These are phyloP conservation scores for Aspergillus pseudonomiae DNA, from an alignment of 2,329 filamentous ascomycete species.

Conservation along the genomic window DNA sequence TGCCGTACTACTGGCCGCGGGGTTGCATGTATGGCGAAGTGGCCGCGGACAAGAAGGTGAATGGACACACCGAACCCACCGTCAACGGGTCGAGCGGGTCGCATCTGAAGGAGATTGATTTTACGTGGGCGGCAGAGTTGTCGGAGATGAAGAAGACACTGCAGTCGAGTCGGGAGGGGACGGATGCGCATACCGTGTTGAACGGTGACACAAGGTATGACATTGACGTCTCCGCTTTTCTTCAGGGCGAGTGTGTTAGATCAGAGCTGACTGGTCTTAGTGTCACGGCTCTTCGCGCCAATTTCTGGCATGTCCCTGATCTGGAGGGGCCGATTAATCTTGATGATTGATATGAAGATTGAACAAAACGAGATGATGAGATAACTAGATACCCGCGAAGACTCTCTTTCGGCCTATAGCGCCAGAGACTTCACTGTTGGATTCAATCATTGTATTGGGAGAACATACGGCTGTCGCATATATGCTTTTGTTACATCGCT, in stretches of 20 bases:
- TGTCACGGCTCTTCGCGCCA: constrained; percentile 84
- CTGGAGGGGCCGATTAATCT: constrained; percentile 70
- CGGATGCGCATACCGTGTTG: constrained; percentile 87
- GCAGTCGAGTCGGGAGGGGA: constrained; percentile 72
- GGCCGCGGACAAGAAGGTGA: constrained; percentile 39
- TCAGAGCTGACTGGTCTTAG: constrained; percentile 47
- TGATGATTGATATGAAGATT: constrained; percentile 44
- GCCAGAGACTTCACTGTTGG: constrained; percentile 6
- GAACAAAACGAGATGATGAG: constrained; percentile 9
- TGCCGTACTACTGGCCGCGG: constrained; percentile 83
- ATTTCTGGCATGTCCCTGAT: constrained; percentile 77
- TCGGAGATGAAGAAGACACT: constrained; percentile 83
- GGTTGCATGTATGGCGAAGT: constrained; percentile 81
- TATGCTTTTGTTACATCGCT: neutral
- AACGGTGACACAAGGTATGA: constrained; percentile 77
- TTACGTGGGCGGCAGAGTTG: constrained; percentile 86
- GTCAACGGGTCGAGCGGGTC: constrained; percentile 16
- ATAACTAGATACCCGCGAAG: constrained; percentile 31
- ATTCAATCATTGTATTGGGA: neutral
- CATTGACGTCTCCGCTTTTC: neutral
- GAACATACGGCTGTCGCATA: neutral
- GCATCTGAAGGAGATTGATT: constrained; percentile 73
- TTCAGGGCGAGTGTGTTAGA: neutral
- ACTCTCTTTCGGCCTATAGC: constrained; percentile 19
- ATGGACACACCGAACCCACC: constrained; percentile 1